phyloP scores from a whole-genome alignment of 345 rosid species.

The Syzygium aromaticum region DNA sequence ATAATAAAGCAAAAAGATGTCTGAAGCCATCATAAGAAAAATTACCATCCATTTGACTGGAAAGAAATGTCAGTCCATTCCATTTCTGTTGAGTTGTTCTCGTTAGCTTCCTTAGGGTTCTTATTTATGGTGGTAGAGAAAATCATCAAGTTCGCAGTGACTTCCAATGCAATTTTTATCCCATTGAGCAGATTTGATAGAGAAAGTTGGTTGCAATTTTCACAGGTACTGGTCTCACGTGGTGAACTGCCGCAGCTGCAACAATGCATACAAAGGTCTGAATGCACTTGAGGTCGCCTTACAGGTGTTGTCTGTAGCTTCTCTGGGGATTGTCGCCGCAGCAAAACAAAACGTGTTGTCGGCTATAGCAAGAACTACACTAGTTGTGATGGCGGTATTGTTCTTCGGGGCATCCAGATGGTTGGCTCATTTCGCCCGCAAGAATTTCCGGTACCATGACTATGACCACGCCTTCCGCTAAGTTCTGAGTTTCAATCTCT shows the following conservation, averaged over 20 bases:
- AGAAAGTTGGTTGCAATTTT: neutral
- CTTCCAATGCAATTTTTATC: neutral
- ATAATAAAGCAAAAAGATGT: neutral
- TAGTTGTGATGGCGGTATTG: conserved; percentile 35
- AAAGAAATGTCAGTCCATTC: neutral
- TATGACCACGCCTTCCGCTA: conserved; percentile 63
- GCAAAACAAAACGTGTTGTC: conserved; percentile 34
- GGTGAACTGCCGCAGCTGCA: conserved; percentile 78
- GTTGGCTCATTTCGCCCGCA: conserved; percentile 66
- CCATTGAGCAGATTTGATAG: neutral
- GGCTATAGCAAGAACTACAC: conserved; percentile 22
- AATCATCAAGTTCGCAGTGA: neutral
- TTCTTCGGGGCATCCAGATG: conserved; percentile 70
- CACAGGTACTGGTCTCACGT: conserved; percentile 81
- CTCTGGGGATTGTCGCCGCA: conserved; percentile 49
- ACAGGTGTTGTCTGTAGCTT: conserved; percentile 42
- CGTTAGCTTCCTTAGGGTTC: neutral
- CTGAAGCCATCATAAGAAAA: neutral
- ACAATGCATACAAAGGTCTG: conserved; percentile 46
- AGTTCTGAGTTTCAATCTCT: neutral
- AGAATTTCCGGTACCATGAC: conserved; percentile 64
- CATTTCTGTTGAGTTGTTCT: neutral
- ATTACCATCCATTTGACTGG: neutral
- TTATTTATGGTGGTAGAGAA: neutral
- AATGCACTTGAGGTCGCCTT: conserved; percentile 45